Evolutionary conservation across 2,329 filamentous ascomycete species (phyloP).

Genomic region (Fusarium sp.): DNA sequence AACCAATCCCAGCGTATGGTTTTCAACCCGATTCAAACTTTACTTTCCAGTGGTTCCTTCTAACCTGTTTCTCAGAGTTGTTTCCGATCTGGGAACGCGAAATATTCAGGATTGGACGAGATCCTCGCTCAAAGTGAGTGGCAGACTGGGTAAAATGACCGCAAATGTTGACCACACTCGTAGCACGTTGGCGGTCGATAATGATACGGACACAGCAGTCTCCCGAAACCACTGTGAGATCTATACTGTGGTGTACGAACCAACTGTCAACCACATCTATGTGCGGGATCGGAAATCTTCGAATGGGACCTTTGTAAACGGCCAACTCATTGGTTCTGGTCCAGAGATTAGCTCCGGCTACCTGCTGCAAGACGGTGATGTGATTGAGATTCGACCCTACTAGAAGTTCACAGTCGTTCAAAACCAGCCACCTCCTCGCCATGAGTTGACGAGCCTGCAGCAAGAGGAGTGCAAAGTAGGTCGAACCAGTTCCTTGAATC

Average conservation of each 20-base stretch:
- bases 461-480: constrained; percentile 52
- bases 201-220: constrained; percentile 56
- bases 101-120: constrained; percentile 55
- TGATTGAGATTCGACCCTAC: constrained; percentile 58
- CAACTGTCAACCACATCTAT: constrained; percentile 61
- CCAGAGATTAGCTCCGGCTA: constrained; percentile 57
- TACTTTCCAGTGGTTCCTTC: constrained; percentile 13
- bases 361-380: constrained; percentile 65
- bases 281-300: constrained; percentile 68
- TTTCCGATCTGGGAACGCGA: constrained; percentile 50
- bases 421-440: constrained; percentile 39
- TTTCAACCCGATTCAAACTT: constrained; percentile 18
- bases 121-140: constrained; percentile 53
- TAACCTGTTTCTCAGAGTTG: constrained; percentile 41
- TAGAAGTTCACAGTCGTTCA: constrained; percentile 57
- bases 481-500: not conserved
- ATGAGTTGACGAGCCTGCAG: constrained; percentile 51
- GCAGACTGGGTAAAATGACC: not conserved
- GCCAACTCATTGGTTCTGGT: constrained; percentile 57
- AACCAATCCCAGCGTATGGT: constrained; percentile 48
- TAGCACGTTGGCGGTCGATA: constrained; percentile 57
- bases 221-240: constrained; percentile 69
- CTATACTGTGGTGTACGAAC: constrained; percentile 67
- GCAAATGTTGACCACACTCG: not conserved
- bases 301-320: constrained; percentile 68